Evolutionary conservation across 2,329 filamentous ascomycete species (phyloP).

Genomic region (Aureobasidium sp.): DNA sequence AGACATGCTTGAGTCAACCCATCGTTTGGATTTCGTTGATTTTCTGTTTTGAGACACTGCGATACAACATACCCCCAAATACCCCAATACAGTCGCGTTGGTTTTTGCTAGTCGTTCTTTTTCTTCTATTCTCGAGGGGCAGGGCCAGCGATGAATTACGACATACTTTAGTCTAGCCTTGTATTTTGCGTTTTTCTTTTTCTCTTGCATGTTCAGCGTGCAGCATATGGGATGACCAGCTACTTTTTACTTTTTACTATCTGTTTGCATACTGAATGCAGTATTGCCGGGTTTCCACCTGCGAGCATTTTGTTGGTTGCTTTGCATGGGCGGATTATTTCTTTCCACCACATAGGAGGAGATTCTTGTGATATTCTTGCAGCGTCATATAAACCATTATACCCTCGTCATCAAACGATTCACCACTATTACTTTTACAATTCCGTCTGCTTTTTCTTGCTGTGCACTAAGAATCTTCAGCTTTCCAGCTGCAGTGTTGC

Average conservation of each 20-base stretch:
- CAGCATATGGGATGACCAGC: neutral
- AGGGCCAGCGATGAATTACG: conserved; percentile 13
- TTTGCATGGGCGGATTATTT: neutral
- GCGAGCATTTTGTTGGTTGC: neutral
- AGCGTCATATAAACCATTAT: neutral
- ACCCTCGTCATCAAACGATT: neutral
- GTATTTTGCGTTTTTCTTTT: neutral
- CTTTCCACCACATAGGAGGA: neutral
- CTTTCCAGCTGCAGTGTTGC: neutral
- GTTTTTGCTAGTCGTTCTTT: neutral
- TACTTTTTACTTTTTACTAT: neutral
- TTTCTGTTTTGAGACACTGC: neutral
- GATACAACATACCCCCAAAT: conserved; percentile 14
- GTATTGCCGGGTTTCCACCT: neutral
- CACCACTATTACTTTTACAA: neutral
- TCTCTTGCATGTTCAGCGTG: conserved; percentile 9
- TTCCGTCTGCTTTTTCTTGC: neutral
- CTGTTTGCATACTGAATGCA: neutral
- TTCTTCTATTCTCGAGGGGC: neutral
- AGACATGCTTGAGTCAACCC: conserved; percentile 33
- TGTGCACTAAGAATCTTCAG: neutral
- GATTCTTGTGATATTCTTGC: neutral
- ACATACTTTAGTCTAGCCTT: neutral
- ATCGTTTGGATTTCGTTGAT: neutral
- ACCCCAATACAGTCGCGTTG: conserved; percentile 7